These are phyloP conservation scores for Claviceps lovelessii DNA, from an alignment of 2,329 filamentous ascomycete species.

Conservation along the genomic window DNA sequence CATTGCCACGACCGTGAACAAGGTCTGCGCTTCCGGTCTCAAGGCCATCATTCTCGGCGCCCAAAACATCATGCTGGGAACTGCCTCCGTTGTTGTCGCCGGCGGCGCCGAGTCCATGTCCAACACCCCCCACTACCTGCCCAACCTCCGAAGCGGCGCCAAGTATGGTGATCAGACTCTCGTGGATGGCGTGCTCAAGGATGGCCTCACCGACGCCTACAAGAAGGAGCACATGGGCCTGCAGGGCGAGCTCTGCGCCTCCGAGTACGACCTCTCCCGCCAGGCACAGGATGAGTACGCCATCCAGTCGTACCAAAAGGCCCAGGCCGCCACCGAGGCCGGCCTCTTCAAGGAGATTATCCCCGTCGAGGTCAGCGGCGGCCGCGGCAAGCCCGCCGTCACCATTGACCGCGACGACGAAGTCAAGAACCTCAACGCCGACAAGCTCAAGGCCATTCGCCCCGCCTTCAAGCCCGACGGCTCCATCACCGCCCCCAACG, in stretches of 20 bases:
- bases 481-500: conserved; percentile 91
- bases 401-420: conserved; percentile 81
- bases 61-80: conserved; percentile 95
- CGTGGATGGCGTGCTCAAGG: conserved; percentile 83
- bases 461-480: conserved; percentile 71
- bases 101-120: conserved; percentile 98
- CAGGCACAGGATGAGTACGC: conserved; percentile 91
- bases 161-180: conserved; percentile 89
- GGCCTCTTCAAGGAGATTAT: conserved; percentile 83
- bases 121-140: conserved; percentile 91
- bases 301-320: conserved; percentile 88
- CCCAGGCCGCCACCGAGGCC: conserved; percentile 67
- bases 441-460: conserved; percentile 73
- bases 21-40: conserved; percentile 90
- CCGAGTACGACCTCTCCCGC: conserved; percentile 66
- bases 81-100: conserved; percentile 81
- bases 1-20: conserved; percentile 90
- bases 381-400: conserved; percentile 76
- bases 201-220: conserved; percentile 88
- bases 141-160: conserved; percentile 68
- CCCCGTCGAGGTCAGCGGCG: conserved; percentile 74
- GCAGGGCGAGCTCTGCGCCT: conserved; percentile 78
- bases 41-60: conserved; percentile 91
- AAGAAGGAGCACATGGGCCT: conserved; percentile 96
- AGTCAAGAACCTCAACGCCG: conserved; percentile 81